Conservation (phyloP, 2,329 filamentous ascomycete genomes). For the Colletotrichum falcatum region DNA sequence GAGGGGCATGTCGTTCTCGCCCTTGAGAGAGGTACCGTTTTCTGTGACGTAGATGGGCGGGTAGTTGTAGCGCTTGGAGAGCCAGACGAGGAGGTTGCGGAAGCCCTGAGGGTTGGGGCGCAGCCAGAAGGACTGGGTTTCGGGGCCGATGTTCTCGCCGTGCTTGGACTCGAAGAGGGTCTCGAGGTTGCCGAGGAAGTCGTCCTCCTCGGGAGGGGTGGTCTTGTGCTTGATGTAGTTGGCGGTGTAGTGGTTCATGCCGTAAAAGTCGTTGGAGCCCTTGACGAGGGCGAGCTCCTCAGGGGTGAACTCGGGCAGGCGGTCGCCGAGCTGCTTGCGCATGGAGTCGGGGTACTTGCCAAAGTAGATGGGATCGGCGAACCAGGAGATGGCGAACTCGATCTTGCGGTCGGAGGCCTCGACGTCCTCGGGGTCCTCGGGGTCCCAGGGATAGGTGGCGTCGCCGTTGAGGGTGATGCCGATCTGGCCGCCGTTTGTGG, state of each 20-base stretch:
- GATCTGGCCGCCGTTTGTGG: conserved; percentile 78
- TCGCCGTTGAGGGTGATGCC: conserved; percentile 91
- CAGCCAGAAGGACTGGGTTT: conserved; percentile 87
- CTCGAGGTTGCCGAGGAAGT: conserved; percentile 82
- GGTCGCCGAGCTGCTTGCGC: conserved; percentile 81
- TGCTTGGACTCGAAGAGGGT: conserved; percentile 76
- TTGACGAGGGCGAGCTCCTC: conserved; percentile 81
- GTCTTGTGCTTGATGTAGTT: conserved; percentile 85
- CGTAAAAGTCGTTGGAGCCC: conserved; percentile 93
- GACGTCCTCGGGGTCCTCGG: conserved; percentile 78
- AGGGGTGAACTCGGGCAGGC: conserved; percentile 79
- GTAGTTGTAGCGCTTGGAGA: conserved; percentile 79
- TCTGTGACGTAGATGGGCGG: conserved; percentile 90
- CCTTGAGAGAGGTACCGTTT: conserved; percentile 87
- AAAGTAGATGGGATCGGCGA: conserved; percentile 87
- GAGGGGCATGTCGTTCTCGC: conserved; percentile 79
- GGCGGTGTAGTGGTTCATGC: conserved; percentile 94
- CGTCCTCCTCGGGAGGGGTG: conserved; percentile 69
- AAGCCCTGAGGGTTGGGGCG: conserved; percentile 81
- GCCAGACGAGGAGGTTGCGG: conserved; percentile 80
- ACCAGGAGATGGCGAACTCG: conserved; percentile 90
- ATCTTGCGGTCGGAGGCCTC: conserved; percentile 84
- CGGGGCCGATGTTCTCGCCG: conserved; percentile 80
- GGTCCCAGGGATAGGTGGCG: conserved; percentile 85
- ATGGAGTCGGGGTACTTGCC: conserved; percentile 88